Base-by-base conservation (phyloP, 768 basidiomycete genomes). In the Trametes punicea region DNA sequence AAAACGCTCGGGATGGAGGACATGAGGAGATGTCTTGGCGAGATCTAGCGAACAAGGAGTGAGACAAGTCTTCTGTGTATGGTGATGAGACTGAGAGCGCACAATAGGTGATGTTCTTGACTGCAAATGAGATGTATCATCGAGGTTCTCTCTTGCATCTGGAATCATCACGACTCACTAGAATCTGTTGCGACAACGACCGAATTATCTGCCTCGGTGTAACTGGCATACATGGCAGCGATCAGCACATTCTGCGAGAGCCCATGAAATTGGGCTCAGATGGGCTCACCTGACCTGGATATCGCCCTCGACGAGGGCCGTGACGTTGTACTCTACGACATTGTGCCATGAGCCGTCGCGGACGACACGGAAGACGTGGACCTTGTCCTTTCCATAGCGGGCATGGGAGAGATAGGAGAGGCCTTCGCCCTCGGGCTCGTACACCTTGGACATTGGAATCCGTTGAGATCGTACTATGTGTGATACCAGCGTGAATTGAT, bases 151-250 rank as follows among this genome's bases (percentile, higher is more conserved):
- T n/a, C n/a, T n/a, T n/a, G n/a, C n/a, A n/a, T n/a, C n/a, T n/a
- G 18, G 20, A 21, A 8, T 3, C 2, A 13, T 6, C 41, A 39
- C 23, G 6, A 75, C 87, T 64, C 64, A 92, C 91, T 86, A 1
- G 91, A 90, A 72, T 98, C 95, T 1, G 94, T 98, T 2, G 95
- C 87, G 2, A 98, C 92, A 9, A 97, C 79, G 9, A 87, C 83
- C 2, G 80, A 80, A 72, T 98, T 98, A 67, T 98, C 92, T 0
- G 90, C 92, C 61, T 91, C 62, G 3, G 91, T 96, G 70, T 89
- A 98, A 64, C 91, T 91, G 51, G 16, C 2, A 13, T 10, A 9
- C 18, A 30, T 23, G 26, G n/a, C 9, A 18, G n/a, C 23, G 36
- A 51, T 38, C 11, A 26, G 18, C 23, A 16, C 16, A 13, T 9